Base-by-base conservation (phyloP, 108 stramenopile genomes). In the Cylindrotheca closterium region DNA sequence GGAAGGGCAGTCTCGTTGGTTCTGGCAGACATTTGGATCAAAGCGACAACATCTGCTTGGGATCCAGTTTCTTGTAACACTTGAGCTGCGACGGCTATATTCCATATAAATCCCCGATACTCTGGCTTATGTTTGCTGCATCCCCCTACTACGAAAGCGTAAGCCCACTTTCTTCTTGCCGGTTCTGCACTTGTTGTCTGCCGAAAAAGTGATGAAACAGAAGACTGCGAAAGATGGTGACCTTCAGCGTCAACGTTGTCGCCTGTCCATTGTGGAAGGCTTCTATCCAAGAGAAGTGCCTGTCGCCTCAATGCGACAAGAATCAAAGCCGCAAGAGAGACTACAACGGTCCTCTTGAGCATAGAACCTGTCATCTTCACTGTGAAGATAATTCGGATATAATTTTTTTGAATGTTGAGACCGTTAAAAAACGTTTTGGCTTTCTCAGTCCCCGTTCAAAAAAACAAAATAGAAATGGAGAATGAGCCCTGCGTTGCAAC, bases 81-180 rank as follows among this genome's bases (percentile, higher is more conserved):
- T 19, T 71, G 53, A n/a, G 63, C 60, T 3, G 84, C 65, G 4
- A 77, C 70, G 2, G 78, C 49, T 32, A 79, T 72, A 48, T 72
- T 73, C 45, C 66, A 81, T 17, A 85, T 30, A 24, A 65, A 71
- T 24, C 78, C 80, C 3, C 32, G 7, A 25, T 60, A 73, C 3
- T 30, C 48, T 15, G 26, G 61, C 10, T 30, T 26, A 17, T 45
- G 22, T 50, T 21, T 3, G 1, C n/a, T 26, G 47, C 61, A 62
- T 62, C 79, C 79, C 17, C 70, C 79, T 18, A 80, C 33, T 17
- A 80, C 24, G 55, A 68, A 80, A 15, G 71, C 57, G 59, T 80
- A 80, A 22, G 79, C 79, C 52, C 60, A 71, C 37, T 58, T 63
- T 37, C 52, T 29, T 33, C n/a, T 23, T 46, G 51, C 57, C 23